Evolutionary conservation across 768 basidiomycete genomes (phyloP).

Genomic region (Tricholoma sp.): DNA sequence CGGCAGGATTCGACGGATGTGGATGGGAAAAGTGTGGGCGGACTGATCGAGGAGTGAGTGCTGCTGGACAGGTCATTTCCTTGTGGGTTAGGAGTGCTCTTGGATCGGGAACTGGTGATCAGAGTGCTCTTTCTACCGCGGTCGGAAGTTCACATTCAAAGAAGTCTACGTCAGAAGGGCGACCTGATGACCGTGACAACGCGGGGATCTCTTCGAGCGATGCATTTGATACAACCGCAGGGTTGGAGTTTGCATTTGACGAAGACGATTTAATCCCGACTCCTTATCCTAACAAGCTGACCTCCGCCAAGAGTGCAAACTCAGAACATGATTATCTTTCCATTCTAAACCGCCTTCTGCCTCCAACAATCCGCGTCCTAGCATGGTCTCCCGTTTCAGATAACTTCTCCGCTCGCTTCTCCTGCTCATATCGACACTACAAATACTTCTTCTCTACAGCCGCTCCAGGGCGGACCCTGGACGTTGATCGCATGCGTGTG

Average conservation of each 20-base stretch:
- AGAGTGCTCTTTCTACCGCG: conserved; percentile 5
- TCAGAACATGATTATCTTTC: conserved; percentile 72
- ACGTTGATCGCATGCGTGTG: conserved; percentile 69
- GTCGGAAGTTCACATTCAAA: conserved; percentile 1
- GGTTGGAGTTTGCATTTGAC: conserved; percentile 18
- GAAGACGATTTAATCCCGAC: conserved; percentile 21
- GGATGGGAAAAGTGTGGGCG: conserved; percentile 90
- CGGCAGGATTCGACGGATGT: conserved; percentile 75
- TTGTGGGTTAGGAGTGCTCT: conserved; percentile 83
- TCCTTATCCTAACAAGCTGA: conserved; percentile 12
- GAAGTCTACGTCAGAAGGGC: neutral
- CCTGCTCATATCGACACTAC: conserved; percentile 87
- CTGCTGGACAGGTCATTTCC: conserved; percentile 88
- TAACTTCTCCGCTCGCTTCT: conserved; percentile 84
- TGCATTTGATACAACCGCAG: conserved; percentile 6
- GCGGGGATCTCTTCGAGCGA: neutral
- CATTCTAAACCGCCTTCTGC: conserved; percentile 83
- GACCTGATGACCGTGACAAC: neutral
- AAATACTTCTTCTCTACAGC: conserved; percentile 89
- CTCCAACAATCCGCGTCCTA: conserved; percentile 82
- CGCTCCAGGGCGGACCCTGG: conserved; percentile 38
- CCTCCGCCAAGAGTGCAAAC: conserved; percentile 11
- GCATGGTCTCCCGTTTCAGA: conserved; percentile 89
- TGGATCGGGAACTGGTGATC: conserved; percentile 16
- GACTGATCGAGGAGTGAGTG: conserved; percentile 94